Evolutionary conservation across 805 yeast genomes (phyloP).

Genomic region (Saccharomycopsis oosterbeekiorum): DNA sequence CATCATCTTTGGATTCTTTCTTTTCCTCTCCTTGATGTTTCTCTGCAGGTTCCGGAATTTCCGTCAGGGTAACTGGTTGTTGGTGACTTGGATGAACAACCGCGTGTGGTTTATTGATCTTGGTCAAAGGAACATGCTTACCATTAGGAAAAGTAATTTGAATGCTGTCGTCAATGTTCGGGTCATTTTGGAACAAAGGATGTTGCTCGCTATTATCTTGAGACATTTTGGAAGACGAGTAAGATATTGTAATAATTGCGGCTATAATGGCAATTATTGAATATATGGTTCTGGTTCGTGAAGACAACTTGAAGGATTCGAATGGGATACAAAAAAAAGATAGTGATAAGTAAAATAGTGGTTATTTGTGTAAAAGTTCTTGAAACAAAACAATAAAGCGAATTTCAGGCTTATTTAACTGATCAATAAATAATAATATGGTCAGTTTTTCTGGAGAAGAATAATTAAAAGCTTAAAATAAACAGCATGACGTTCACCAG

Average conservation of each 20-base stretch:
- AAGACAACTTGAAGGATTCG: background rate
- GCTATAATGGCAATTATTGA: background rate
- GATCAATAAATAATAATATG: no score
- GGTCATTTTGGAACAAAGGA: constrained; percentile 8
- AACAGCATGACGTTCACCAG: no score
- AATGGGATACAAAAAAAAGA: background rate
- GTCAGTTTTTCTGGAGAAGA: no score
- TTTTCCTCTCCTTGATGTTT: background rate
- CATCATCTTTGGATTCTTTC: background rate
- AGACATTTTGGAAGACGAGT: background rate
- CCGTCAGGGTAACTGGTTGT: background rate
- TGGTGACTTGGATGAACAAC: constrained; percentile 7
- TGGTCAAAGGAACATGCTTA: constrained; percentile 10
- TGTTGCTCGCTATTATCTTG: background rate
- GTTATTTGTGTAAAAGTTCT: no score
- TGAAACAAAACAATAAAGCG: background rate
- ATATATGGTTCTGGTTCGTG: background rate
- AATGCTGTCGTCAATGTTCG: constrained; percentile 3
- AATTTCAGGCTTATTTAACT: no score
- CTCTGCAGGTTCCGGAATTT: background rate
- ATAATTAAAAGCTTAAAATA: no score
- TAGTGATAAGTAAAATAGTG: background rate
- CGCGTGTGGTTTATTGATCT: constrained; percentile 13
- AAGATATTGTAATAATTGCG: background rate
- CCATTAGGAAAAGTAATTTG: constrained; percentile 14